Conservation (phyloP, 805 yeast species). For the Grigorovia transvaalensis region DNA sequence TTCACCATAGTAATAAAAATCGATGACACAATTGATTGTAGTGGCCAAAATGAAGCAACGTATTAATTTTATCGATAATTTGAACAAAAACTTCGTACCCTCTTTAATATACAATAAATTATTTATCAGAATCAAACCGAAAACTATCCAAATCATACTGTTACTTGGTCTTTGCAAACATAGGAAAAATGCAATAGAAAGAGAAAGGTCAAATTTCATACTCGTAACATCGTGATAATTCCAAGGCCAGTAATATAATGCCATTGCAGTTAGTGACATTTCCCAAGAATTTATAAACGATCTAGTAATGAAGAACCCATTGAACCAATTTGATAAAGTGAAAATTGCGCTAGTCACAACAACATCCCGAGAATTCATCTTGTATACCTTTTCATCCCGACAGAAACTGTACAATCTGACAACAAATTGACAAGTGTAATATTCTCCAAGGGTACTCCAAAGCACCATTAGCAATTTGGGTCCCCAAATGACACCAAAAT, state of each 20-base stretch:
- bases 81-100: conserved; percentile 6
- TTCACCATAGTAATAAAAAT: conserved; percentile 48
- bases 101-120: conserved; percentile 6
- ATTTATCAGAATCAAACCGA: conserved; percentile 36
- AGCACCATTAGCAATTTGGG: conserved; percentile 67
- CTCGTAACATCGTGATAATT: conserved; percentile 14
- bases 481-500: conserved; percentile 32
- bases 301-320: conserved; percentile 71
- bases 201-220: conserved; percentile 26
- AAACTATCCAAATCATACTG: conserved; percentile 58
- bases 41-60: conserved; percentile 23
- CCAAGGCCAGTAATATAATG: conserved; percentile 69
- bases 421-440: conserved; percentile 42
- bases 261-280: conserved; percentile 54
- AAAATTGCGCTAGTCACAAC: conserved; percentile 16
- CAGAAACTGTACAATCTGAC: conserved; percentile 14
- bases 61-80: conserved; percentile 14
- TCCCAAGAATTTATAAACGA: conserved; percentile 83
- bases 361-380: neutral
- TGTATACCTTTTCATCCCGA: neutral
- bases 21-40: conserved; percentile 35
- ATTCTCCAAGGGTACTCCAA: conserved; percentile 65
- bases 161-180: conserved; percentile 82
- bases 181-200: conserved; percentile 46
- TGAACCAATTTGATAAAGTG: conserved; percentile 38